Percentiles rank a stretch among this genome's conserved stretches.
phyloP scores from a whole-genome alignment of 495 filamentous ascomycete genomes.

The Penicillium tannophilum region DNA sequence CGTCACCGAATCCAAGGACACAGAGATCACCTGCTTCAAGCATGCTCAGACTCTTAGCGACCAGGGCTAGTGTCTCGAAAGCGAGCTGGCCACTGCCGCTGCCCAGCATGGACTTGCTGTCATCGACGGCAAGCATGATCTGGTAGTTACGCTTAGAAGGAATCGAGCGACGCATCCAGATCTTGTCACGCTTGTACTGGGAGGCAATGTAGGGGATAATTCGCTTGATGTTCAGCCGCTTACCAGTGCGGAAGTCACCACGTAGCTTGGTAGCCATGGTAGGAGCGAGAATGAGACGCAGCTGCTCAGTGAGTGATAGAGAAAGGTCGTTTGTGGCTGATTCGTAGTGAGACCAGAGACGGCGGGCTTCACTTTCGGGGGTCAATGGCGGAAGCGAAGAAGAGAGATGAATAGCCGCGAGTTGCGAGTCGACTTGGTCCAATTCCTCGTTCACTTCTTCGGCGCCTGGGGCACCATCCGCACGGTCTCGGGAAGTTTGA shows the following conservation, averaged over 20 bases:
- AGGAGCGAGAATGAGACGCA: conserved; percentile 91
- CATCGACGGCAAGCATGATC: conserved; percentile 95
- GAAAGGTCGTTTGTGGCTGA: conserved; percentile 81
- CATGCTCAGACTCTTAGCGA: conserved; percentile 81
- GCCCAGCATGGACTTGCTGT: conserved; percentile 89
- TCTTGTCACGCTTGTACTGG: conserved; percentile 97
- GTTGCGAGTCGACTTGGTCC: conserved; percentile 70
- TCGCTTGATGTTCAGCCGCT: conserved; percentile 96
- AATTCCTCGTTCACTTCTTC: conserved; percentile 60
- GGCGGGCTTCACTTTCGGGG: conserved; percentile 64
- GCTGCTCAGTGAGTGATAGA: conserved; percentile 84
- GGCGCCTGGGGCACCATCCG: conserved; percentile 36
- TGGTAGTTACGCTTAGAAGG: conserved; percentile 94
- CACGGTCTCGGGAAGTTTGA: conserved; percentile 35
- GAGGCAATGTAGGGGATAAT: conserved; percentile 99
- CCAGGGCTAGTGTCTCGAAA: conserved; percentile 88
- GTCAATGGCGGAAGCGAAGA: conserved; percentile 42
- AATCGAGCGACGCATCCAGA: conserved; percentile 94
- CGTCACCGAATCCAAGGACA: conserved; percentile 80
- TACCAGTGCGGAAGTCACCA: conserved; percentile 95
- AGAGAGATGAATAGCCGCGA: conserved; percentile 71
- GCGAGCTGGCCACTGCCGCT: conserved; percentile 70
- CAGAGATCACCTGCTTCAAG: conserved; percentile 91
- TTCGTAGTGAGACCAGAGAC: conserved; percentile 86
- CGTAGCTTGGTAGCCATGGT: conserved; percentile 95